phyloP scores from a whole-genome alignment of 805 yeast genomes.

The Candida parachauliodes region DNA sequence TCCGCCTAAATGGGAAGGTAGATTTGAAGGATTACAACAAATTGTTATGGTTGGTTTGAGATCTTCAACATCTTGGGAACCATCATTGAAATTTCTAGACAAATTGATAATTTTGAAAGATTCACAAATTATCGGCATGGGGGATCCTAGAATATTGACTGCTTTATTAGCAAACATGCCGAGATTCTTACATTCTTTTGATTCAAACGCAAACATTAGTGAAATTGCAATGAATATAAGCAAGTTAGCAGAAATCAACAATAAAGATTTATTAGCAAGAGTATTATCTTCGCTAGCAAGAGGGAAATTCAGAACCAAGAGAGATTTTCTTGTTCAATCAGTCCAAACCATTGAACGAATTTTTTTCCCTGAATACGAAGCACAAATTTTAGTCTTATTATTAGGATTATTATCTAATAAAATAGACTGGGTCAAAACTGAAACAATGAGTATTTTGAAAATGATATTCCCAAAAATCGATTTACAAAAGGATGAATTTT shows the following conservation, averaged over 20 bases:
- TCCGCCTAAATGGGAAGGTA: constrained; percentile 95
- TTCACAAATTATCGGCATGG: constrained; percentile 74
- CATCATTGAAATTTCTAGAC: constrained; percentile 70
- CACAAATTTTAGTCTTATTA: constrained; percentile 69
- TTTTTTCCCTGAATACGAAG: constrained; percentile 72
- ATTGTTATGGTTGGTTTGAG: constrained; percentile 78
- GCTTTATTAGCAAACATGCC: constrained; percentile 80
- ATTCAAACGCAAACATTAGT: constrained; percentile 44
- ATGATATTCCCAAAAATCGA: constrained; percentile 75
- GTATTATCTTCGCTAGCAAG: constrained; percentile 75
- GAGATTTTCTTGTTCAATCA: constrained; percentile 82
- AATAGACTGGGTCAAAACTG: constrained; percentile 72
- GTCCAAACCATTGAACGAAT: constrained; percentile 62
- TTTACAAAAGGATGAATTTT: constrained; percentile 70
- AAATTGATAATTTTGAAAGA: constrained; percentile 62
- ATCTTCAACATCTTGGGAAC: constrained; percentile 75
- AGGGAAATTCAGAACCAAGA: constrained; percentile 80
- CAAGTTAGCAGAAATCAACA: constrained; percentile 55
- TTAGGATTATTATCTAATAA: constrained; percentile 78
- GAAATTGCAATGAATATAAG: constrained; percentile 46
- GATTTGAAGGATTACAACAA: constrained; percentile 83
- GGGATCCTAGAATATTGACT: constrained; percentile 63
- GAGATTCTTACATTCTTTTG: constrained; percentile 77
- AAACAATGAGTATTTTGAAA: constrained; percentile 73
- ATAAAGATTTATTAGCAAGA: constrained; percentile 59